Percentiles rank a stretch among this genome's conserved stretches.
These are phyloP conservation scores for Penicillium canescens DNA, from an alignment of 495 filamentous ascomycete genomes.

Conservation along the genomic window DNA sequence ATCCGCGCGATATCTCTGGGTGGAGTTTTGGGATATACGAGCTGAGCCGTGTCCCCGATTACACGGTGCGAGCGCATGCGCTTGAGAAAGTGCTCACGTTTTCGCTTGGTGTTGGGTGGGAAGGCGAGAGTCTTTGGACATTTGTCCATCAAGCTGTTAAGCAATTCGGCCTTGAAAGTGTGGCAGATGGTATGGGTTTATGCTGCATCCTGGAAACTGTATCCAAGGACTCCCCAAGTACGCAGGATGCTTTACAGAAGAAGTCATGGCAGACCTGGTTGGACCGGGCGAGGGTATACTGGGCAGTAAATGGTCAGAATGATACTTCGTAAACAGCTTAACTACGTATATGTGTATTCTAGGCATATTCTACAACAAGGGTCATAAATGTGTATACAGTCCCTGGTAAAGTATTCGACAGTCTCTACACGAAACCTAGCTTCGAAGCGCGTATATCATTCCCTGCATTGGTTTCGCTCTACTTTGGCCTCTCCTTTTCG, in stretches of 20 bases:
- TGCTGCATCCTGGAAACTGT: neutral
- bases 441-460: too few species aligned
- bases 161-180: slow-evolving; percentile 21
- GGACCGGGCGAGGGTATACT: slow-evolving; percentile 24
- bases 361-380: too few species aligned
- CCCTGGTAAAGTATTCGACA: too few species aligned
- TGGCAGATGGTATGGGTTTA: slow-evolving; percentile 7
- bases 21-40: slow-evolving; percentile 68
- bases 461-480: too few species aligned
- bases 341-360: neutral
- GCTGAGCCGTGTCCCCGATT: slow-evolving; percentile 30
- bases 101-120: slow-evolving; percentile 43
- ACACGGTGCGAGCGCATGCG: slow-evolving; percentile 3
- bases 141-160: slow-evolving; percentile 36
- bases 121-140: slow-evolving; percentile 48
- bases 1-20: slow-evolving; percentile 75
- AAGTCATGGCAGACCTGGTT: slow-evolving; percentile 31
- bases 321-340: neutral
- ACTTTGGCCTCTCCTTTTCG: too few species aligned
- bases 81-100: slow-evolving; percentile 33
- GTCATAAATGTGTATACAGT: too few species aligned
- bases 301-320: slow-evolving; percentile 15
- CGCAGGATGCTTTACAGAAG: neutral
- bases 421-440: too few species aligned
- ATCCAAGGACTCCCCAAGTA: neutral